These are phyloP conservation scores for Nelumbo lutea DNA, from an alignment of 164 flowering plant genomes.

Conservation along the genomic window DNA sequence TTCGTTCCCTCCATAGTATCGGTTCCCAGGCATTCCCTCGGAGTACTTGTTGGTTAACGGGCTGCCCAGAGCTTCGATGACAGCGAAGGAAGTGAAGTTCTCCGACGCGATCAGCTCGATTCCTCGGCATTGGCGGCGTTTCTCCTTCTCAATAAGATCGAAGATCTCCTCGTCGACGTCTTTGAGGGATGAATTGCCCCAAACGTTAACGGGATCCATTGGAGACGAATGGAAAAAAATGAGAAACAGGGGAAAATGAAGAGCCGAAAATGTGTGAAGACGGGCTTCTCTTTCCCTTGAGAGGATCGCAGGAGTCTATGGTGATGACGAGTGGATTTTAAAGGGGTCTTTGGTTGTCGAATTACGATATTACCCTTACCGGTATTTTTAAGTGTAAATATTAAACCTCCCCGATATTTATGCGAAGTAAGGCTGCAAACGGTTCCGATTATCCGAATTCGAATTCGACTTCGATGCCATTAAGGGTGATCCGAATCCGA, in stretches of 20 bases:
- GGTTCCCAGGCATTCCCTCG: conserved; percentile 97
- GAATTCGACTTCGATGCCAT: too few species aligned
- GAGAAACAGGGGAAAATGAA: not conserved
- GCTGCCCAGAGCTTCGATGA: conserved; percentile 88
- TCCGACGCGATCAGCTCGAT: conserved; percentile 98
- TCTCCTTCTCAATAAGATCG: conserved; percentile 97
- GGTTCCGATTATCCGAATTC: too few species aligned
- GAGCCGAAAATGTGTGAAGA: not conserved
- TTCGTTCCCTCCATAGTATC: conserved; percentile 98
- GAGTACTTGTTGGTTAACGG: conserved; percentile 97
- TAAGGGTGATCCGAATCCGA: too few species aligned
- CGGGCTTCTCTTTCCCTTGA: too few species aligned
- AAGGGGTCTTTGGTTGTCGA: not conserved
- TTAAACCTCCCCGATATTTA: too few species aligned
- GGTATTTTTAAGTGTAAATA: too few species aligned
- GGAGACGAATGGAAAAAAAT: not conserved
- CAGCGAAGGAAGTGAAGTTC: conserved; percentile 96
- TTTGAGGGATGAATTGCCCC: conserved; percentile 80
- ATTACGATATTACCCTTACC: not conserved
- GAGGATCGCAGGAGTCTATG: not conserved
- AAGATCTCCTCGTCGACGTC: conserved; percentile 69
- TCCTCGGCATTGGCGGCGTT: conserved; percentile 88
- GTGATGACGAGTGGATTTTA: not conserved
- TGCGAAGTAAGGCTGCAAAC: too few species aligned
- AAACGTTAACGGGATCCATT: conserved; percentile 77